phyloP scores from a whole-genome alignment of 225 moss, liverwort and hornwort species.

The Pleurozium schreberi region DNA sequence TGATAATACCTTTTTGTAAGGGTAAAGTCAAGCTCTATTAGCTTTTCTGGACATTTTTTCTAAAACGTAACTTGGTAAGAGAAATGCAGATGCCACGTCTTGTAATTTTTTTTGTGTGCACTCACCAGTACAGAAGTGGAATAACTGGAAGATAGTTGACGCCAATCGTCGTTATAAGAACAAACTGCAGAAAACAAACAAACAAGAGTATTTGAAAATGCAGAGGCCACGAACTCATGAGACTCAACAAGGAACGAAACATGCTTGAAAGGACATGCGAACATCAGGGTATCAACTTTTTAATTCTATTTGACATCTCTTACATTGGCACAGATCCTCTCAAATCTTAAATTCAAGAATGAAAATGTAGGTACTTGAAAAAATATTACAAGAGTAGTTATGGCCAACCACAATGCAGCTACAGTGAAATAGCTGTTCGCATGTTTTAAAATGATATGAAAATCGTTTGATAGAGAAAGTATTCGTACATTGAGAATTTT shows the following conservation, averaged over 20 bases:
- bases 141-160: slow-evolving; percentile 71
- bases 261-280: neutral
- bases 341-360: neutral
- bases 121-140: slow-evolving; percentile 82
- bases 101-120: neutral
- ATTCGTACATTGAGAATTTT: neutral
- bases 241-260: neutral
- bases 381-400: neutral
- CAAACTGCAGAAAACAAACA: slow-evolving; percentile 38
- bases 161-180: slow-evolving; percentile 71
- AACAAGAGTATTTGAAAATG: neutral
- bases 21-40: neutral
- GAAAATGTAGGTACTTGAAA: neutral
- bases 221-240: neutral
- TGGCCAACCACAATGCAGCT: neutral
- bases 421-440: neutral
- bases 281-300: neutral
- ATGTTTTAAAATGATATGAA: neutral
- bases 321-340: neutral
- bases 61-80: neutral
- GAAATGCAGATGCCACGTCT: neutral
- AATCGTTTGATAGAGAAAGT: neutral
- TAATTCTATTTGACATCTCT: no score
- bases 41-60: neutral
- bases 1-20: neutral